phyloP scores from a whole-genome alignment of 1,284 basidiomycete genomes.

The Tilletia walkeri region DNA sequence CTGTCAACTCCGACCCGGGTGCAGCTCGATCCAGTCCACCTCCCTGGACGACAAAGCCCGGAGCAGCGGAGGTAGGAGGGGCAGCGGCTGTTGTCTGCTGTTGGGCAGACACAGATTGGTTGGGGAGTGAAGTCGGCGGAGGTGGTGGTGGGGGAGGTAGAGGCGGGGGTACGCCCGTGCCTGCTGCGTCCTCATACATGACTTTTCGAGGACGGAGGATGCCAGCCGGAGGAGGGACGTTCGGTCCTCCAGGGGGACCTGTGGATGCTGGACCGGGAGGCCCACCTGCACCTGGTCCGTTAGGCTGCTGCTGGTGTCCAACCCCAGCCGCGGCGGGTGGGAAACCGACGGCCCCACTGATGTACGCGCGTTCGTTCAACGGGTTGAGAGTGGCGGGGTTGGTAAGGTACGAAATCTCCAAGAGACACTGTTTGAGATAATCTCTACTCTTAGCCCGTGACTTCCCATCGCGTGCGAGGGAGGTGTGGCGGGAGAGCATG shows the following conservation, averaged over 20 bases:
- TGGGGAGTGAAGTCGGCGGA: background rate
- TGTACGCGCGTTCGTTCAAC: slow-evolving; percentile 58
- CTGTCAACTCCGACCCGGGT: too few relatives aligned
- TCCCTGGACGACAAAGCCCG: background rate
- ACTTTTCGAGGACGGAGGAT: slow-evolving; percentile 15
- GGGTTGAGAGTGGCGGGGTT: slow-evolving; percentile 96
- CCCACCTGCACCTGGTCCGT: slow-evolving; percentile 14
- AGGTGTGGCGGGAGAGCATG: slow-evolving; percentile 14
- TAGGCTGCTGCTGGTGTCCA: background rate
- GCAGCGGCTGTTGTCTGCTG: background rate
- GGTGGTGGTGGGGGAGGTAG: background rate
- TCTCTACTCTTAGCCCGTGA: slow-evolving; percentile 89
- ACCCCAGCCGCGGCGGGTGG: slow-evolving; percentile 24
- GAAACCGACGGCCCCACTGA: slow-evolving; percentile 13
- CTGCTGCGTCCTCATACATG: slow-evolving; percentile 9
- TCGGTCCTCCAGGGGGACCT: background rate
- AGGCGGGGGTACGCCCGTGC: background rate
- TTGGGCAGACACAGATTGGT: background rate
- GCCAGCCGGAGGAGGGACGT: background rate
- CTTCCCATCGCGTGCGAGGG: slow-evolving; percentile 76
- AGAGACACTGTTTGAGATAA: slow-evolving; percentile 87
- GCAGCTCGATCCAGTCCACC: background rate
- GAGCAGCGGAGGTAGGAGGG: background rate
- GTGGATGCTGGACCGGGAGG: slow-evolving; percentile 1
- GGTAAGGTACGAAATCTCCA: slow-evolving; percentile 92